These are phyloP conservation scores for Neoascochyta sp. DNA, from an alignment of 2,329 filamentous ascomycete genomes.

Conservation along the genomic window DNA sequence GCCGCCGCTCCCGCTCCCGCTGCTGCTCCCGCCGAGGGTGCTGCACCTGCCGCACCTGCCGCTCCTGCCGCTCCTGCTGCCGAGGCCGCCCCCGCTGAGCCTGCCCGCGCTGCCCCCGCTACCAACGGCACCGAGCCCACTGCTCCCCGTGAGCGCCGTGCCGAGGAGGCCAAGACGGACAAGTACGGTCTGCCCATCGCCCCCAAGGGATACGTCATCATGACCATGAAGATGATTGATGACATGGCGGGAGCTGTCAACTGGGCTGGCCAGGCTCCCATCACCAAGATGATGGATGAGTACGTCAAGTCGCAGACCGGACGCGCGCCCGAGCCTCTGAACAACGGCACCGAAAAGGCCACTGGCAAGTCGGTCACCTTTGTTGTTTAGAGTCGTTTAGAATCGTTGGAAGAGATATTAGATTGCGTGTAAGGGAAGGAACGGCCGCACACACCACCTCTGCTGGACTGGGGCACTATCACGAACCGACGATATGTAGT, in stretches of 20 bases:
- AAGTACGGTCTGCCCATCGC: conserved; percentile 17
- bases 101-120: conserved; percentile 1
- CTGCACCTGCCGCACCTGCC: conserved; percentile 6
- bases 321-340: conserved; percentile 5
- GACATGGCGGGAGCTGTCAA: conserved; percentile 25
- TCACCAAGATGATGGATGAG: conserved; percentile 36
- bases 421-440: too few relatives aligned
- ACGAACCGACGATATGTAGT: too few relatives aligned
- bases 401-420: too few relatives aligned
- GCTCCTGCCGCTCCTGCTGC: conserved; percentile 6
- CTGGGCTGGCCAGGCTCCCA: conserved; percentile 30
- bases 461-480: too few relatives aligned
- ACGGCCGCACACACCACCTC: too few relatives aligned
- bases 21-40: conserved; percentile 1
- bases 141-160: conserved; percentile 18
- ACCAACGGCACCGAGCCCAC: too few relatives aligned
- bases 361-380: too few relatives aligned
- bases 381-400: too few relatives aligned
- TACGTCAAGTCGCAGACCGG: conserved; percentile 29
- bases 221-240: conserved; percentile 36
- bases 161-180: conserved; percentile 15
- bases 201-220: conserved; percentile 25
- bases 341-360: conserved; percentile 6
- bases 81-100: conserved; percentile 1
- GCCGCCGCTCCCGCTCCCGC: conserved; percentile 10